phyloP scores from a whole-genome alignment of 257 asterid genomes.

The Apocynum venetum region DNA sequence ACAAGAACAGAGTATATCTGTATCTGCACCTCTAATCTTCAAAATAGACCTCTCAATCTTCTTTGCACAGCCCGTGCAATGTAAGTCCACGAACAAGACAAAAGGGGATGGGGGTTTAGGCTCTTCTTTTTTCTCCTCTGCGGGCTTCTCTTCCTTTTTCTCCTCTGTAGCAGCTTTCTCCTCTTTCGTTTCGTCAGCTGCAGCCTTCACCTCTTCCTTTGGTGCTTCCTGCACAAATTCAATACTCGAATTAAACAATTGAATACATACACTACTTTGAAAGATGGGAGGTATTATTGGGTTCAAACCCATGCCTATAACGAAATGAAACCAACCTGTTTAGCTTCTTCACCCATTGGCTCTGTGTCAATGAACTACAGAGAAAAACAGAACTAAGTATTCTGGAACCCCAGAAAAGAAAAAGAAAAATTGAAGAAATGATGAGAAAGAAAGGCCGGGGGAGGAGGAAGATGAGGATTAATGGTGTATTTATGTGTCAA shows the following conservation, averaged over 20 bases:
- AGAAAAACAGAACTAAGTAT: not conserved
- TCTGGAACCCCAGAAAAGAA: not conserved
- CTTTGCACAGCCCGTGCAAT: constrained; percentile 86
- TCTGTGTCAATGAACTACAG: not conserved
- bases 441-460: not conserved
- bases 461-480: constrained; percentile 22
- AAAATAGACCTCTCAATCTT: constrained; percentile 67
- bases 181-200: constrained; percentile 25
- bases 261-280: too few species aligned
- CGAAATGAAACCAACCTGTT: constrained; percentile 36
- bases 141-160: constrained; percentile 32
- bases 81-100: constrained; percentile 69
- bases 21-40: constrained; percentile 57
- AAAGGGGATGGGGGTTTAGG: constrained; percentile 60
- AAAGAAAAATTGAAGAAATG: not conserved
- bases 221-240: constrained; percentile 24
- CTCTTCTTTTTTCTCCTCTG: constrained; percentile 40
- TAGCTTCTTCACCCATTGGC: constrained; percentile 66
- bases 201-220: constrained; percentile 38
- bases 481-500: constrained; percentile 32
- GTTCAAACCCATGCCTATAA: too few species aligned
- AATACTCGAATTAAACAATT: too few species aligned
- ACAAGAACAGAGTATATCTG: too few species aligned
- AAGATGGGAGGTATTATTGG: too few species aligned
- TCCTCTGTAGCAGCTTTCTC: constrained; percentile 30